Base-by-base conservation (phyloP, 768 basidiomycete species). In the Porphyrellus cyaneotinctus region DNA sequence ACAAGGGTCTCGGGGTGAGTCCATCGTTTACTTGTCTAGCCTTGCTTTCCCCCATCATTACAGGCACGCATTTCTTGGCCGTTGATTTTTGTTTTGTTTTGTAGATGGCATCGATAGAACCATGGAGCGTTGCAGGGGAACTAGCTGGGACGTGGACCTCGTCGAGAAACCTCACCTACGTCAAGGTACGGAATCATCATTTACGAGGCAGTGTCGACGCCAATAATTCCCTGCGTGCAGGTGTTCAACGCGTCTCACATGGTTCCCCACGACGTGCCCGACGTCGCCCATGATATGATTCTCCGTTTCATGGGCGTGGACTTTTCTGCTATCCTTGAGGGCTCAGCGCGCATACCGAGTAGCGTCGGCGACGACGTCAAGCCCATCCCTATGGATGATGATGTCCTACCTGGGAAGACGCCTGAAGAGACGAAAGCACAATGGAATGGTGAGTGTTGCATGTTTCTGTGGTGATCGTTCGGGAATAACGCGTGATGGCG, bases 271-370 rank as follows among this genome's bases (percentile, higher is more conserved):
- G 95, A 99, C 69, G 75, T 88, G 13, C 95, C 94, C 0, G 80
- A 90, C 47, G 83, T 87, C 18, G 77, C 95, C 4, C 93, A 97
- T 68, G 97, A 99, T 70, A 97, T 98, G 97, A 95, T 99, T 60
- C 82, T 97, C 36, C 90, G 97, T 14, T 99, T 99, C 75, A 91
- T 97, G 86, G 87, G 83, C 46, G 83, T 94, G 54, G 87, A 98
- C 73, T 90, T 95, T 61, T 80, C 86, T 23, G 78, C 83, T 2
- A 79, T 97, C 52, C 75, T 85, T 2, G 92, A 88, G 22, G 85
- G 88, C 30, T 85, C 91, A 0, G 92, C 91, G 3, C 76, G 72
- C 47, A 87, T 95, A 51, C 86, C 91, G 14, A 91, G 88, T 54
- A 82, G 80, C 35, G 76, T 99, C 24, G 97, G 95, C 13, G 75